These are phyloP conservation scores for Aspergillus carbonarius DNA, from an alignment of 2,329 filamentous ascomycete species.

Conservation along the genomic window DNA sequence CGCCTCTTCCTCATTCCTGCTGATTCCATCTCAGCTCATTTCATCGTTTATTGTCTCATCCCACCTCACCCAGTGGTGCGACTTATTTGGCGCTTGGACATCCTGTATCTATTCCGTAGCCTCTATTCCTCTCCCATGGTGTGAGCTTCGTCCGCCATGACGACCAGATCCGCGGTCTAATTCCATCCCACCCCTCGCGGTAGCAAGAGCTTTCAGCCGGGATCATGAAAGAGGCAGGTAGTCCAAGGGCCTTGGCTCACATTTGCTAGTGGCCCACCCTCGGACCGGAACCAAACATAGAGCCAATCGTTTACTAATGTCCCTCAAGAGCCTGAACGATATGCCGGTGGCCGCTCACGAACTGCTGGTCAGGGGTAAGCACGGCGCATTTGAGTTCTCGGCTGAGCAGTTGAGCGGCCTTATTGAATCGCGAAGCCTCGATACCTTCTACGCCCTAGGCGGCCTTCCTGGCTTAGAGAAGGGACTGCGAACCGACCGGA, in stretches of 20 bases:
- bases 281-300: background rate
- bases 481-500: slow-evolving; percentile 69
- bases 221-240: background rate
- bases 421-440: slow-evolving; percentile 78
- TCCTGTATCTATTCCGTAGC: background rate
- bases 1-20: background rate
- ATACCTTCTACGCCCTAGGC: slow-evolving; percentile 74
- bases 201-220: background rate
- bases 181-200: background rate
- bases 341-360: background rate
- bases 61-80: background rate
- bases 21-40: background rate
- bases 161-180: background rate
- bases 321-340: background rate
- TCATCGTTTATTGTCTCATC: background rate
- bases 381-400: slow-evolving; percentile 51
- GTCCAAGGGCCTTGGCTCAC: background rate
- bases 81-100: background rate
- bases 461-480: slow-evolving; percentile 73
- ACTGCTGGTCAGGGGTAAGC: background rate
- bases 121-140: background rate
- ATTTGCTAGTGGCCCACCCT: background rate
- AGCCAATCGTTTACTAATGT: background rate
- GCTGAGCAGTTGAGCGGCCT: slow-evolving; percentile 76
- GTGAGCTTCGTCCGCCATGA: background rate